These are phyloP conservation scores for Corymbia calophylla DNA, from an alignment of 441 rosid genomes.

Conservation along the genomic window DNA sequence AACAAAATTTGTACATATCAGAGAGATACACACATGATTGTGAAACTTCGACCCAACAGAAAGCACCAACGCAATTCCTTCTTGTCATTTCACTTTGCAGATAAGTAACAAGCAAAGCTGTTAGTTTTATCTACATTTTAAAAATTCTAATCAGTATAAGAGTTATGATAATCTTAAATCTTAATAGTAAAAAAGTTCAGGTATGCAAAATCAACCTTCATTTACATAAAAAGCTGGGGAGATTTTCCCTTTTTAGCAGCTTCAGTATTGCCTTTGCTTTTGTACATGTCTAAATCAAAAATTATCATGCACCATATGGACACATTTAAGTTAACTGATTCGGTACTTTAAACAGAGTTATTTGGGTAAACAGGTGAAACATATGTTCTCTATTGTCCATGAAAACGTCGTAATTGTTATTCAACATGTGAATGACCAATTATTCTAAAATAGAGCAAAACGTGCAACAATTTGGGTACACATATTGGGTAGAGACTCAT, in stretches of 20 bases:
- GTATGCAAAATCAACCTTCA: background rate
- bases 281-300: background rate
- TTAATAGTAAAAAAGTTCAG: background rate
- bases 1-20: constrained; percentile 3
- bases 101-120: background rate
- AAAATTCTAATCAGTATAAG: background rate
- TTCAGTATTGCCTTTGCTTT: background rate
- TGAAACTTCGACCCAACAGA: background rate
- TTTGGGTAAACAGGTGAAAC: background rate
- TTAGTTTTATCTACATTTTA: background rate
- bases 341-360: background rate
- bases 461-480: background rate
- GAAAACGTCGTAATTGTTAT: background rate
- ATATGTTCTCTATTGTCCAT: background rate
- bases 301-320: background rate
- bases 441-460: background rate
- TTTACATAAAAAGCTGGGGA: background rate
- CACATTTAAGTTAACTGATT: background rate
- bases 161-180: background rate
- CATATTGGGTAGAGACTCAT: background rate
- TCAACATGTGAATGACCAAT: background rate
- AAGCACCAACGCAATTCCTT: background rate
- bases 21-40: background rate
- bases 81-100: background rate
- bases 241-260: background rate